Base-by-base conservation (phyloP, 768 basidiomycete genomes). In the Amanita rimosa region DNA sequence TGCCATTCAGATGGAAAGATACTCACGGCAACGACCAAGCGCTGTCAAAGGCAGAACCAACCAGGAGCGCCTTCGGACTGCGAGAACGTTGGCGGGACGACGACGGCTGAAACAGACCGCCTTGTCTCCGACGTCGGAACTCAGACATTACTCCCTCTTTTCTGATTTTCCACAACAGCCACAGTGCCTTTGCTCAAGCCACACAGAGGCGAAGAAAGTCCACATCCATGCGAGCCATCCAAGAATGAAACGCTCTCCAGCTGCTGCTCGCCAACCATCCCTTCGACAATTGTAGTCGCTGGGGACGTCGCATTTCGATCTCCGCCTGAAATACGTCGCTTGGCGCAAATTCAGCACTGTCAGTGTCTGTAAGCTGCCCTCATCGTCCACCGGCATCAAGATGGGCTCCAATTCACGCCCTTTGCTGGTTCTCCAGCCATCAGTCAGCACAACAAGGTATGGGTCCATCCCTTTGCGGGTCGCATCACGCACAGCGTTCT, bases 371-470 rank as follows among this genome's bases (percentile, higher is more conserved):
- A 26, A 58, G 55, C 58, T 53, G 44, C 46, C 56, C 50, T 54
- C 51, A 49, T 55, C 58, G 51, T 57, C 53, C 29, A 55, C 14
- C 44, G 58, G 58, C 66, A 69, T 65, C 59, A 85, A 83, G 82
- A 79, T 69, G 67, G 68, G 73, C 56, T 71, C 69, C 60, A 49
- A 41, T 49, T 72, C 71, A 60, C 78, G 83, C 49, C 87, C 88
- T 19, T 69, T 72, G 55, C 71, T 90, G 49, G 72, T 79, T 54
- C 76, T 91, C 34, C 81, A 83, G 57, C 88, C 88, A 34, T 86
- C 88, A 17, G 81, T 89, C 48, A 88, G 83, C 58, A 90, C 87
- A 3, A 91, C 86, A 31, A 88, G 79, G 88, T 90, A 68, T 41
- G 80, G 72, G 42, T 41, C 52, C 24, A 52, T 3, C 26, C 22